These are phyloP conservation scores for Annulohypoxylon stygium DNA, from an alignment of 495 filamentous ascomycete genomes.

Conservation along the genomic window DNA sequence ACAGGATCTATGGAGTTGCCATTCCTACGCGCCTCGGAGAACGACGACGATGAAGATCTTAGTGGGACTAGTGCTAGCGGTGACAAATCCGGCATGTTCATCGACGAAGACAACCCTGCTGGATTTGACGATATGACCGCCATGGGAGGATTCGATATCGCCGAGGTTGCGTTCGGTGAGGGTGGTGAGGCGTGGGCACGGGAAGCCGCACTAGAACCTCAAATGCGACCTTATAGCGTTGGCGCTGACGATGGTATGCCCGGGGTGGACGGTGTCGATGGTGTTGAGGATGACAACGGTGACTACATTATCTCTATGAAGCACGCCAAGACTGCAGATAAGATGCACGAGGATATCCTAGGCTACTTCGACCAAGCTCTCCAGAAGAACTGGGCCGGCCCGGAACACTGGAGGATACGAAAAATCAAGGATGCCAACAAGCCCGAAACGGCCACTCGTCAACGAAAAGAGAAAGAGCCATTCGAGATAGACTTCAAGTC, in stretches of 20 bases:
- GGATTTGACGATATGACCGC: slow-evolving; percentile 87
- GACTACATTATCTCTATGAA: slow-evolving; percentile 80
- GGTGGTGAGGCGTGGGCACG: slow-evolving; percentile 80
- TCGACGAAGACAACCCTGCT: slow-evolving; percentile 80
- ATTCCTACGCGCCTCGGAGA: slow-evolving; percentile 89
- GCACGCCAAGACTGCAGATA: slow-evolving; percentile 68
- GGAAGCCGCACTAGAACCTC: slow-evolving; percentile 74
- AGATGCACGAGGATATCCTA: slow-evolving; percentile 89
- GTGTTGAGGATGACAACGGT: slow-evolving; percentile 69
- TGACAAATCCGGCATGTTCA: slow-evolving; percentile 81
- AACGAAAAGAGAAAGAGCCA: slow-evolving; percentile 92
- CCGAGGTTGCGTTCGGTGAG: slow-evolving; percentile 77
- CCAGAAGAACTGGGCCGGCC: slow-evolving; percentile 97
- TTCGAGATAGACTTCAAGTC: slow-evolving; percentile 93
- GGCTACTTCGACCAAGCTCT: slow-evolving; percentile 97
- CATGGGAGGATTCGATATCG: slow-evolving; percentile 81
- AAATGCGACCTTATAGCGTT: slow-evolving; percentile 69
- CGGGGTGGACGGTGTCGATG: slow-evolving; percentile 70
- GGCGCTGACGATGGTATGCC: slow-evolving; percentile 65
- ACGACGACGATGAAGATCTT: slow-evolving; percentile 77
- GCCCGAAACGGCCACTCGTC: slow-evolving; percentile 65
- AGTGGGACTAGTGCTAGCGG: slow-evolving; percentile 55
- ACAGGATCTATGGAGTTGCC: slow-evolving; percentile 89
- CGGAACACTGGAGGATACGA: slow-evolving; percentile 97
- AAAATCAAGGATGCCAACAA: slow-evolving; percentile 89